Percentiles rank a stretch among this genome's conserved stretches.
Evolutionary conservation across 495 filamentous ascomycete genomes (phyloP).

Genomic region (Talaromyces stipitatus): DNA sequence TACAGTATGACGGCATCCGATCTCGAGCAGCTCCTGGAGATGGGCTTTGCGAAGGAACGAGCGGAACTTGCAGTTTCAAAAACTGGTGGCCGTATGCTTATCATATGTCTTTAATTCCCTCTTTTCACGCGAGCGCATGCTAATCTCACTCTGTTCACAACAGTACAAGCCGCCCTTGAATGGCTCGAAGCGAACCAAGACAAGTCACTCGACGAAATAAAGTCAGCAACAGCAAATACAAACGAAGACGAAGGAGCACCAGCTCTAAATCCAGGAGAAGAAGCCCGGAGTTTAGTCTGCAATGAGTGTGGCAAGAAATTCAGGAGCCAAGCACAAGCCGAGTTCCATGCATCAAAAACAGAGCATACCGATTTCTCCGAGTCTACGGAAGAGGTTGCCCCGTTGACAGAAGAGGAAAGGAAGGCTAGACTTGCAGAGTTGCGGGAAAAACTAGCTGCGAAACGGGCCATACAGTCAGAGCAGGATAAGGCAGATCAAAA

Average conservation of each 20-base stretch:
- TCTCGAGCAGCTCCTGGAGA: constrained; percentile 76
- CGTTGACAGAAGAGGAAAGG: constrained; percentile 89
- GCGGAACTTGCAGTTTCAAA: constrained; percentile 77
- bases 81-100: constrained; percentile 59
- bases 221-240: constrained; percentile 28
- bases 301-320: constrained; percentile 93
- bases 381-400: constrained; percentile 82
- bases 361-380: constrained; percentile 89
- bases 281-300: constrained; percentile 64
- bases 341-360: constrained; percentile 85
- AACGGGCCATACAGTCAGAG: constrained; percentile 58
- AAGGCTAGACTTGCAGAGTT: constrained; percentile 69
- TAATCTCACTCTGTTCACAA: neutral
- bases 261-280: constrained; percentile 53
- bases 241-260: constrained; percentile 48
- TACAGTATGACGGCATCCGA: constrained; percentile 58
- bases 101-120: neutral
- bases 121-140: neutral
- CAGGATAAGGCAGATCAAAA: constrained; percentile 79
- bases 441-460: constrained; percentile 61
- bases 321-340: constrained; percentile 66
- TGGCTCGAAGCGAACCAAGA: constrained; percentile 91
- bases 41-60: constrained; percentile 84
- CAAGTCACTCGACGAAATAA: constrained; percentile 70
- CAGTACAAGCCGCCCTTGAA: constrained; percentile 83